Percentiles rank a stretch among this genome's conserved stretches.
phyloP scores from a whole-genome alignment of 805 yeast genomes.

The Starmerella roubikii region DNA sequence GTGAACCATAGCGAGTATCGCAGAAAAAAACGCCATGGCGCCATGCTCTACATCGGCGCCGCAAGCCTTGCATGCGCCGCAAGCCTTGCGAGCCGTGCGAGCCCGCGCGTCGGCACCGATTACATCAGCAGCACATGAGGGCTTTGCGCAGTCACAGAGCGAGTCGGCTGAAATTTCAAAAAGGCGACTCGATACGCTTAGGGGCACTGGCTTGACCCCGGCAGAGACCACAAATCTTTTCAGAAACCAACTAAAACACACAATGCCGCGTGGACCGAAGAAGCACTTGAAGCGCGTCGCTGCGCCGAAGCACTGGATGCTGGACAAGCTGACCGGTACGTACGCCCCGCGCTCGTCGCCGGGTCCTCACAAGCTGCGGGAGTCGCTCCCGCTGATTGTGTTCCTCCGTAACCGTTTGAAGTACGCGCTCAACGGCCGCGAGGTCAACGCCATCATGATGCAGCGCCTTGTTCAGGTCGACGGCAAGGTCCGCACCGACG shows the following conservation, averaged over 20 bases:
- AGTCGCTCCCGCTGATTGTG: conserved; percentile 91
- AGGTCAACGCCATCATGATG: conserved; percentile 95
- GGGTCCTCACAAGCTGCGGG: conserved; percentile 99
- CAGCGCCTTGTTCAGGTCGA: conserved; percentile 97
- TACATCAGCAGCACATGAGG: too few species aligned
- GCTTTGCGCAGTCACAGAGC: too few species aligned
- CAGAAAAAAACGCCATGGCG: too few species aligned
- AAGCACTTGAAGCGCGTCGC: conserved; percentile 99
- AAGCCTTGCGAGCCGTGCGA: too few species aligned
- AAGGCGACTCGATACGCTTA: too few species aligned
- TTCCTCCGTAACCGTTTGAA: conserved; percentile 97
- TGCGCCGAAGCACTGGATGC: conserved; percentile 99
- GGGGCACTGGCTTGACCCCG: too few species aligned
- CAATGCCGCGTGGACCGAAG: conserved; percentile 48
- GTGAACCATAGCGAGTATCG: too few species aligned
- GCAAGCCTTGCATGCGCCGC: too few species aligned
- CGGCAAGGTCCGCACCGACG: conserved; percentile 98
- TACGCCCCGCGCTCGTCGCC: conserved; percentile 99
- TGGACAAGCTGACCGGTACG: conserved; percentile 98
- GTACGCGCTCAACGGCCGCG: conserved; percentile 98
- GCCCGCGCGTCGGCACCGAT: too few species aligned
- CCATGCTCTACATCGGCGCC: too few species aligned
- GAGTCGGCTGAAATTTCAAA: too few species aligned
- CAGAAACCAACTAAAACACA: background rate
- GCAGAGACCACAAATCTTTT: too few species aligned